These are phyloP conservation scores for Dentipellis fragilis DNA, from an alignment of 768 basidiomycete species.

Conservation along the genomic window DNA sequence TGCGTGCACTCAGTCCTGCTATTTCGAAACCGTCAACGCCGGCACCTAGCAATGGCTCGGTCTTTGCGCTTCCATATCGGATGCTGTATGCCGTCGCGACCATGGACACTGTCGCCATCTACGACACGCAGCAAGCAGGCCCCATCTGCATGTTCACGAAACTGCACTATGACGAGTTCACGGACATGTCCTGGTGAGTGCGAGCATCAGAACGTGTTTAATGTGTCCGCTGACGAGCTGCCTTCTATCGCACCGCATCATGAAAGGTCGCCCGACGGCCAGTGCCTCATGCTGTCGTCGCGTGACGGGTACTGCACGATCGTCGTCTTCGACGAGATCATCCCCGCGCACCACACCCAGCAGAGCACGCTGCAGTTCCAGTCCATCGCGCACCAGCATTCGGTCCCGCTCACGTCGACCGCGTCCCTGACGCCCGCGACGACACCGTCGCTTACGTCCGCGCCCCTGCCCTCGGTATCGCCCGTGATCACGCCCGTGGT, in stretches of 20 bases:
- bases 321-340: constrained; percentile 88
- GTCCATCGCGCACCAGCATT: constrained; percentile 81
- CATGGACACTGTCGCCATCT: constrained; percentile 90
- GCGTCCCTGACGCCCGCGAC: constrained; percentile 26
- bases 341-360: constrained; percentile 81
- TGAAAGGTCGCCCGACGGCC: constrained; percentile 89
- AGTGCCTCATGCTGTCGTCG: constrained; percentile 82
- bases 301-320: constrained; percentile 97
- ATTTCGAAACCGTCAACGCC: constrained; percentile 43
- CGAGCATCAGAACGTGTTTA: neutral
- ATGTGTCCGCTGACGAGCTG: neutral
- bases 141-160: constrained; percentile 90
- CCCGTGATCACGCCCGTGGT: constrained; percentile 11
- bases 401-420: constrained; percentile 45
- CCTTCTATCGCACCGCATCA: neutral
- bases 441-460: constrained; percentile 23
- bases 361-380: constrained; percentile 87
- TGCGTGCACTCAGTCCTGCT: constrained; percentile 21
- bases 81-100: constrained; percentile 94
- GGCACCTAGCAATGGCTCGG: constrained; percentile 41
- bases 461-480: constrained; percentile 11
- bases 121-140: constrained; percentile 93
- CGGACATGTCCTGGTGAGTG: constrained; percentile 88
- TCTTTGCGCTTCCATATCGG: constrained; percentile 87
- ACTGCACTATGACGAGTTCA: constrained; percentile 95